Evolutionary conservation across 2,329 filamentous ascomycete species (phyloP), one percentile per base, ranked within the genome.

Genomic region (Fusarium avenaceum): DNA sequence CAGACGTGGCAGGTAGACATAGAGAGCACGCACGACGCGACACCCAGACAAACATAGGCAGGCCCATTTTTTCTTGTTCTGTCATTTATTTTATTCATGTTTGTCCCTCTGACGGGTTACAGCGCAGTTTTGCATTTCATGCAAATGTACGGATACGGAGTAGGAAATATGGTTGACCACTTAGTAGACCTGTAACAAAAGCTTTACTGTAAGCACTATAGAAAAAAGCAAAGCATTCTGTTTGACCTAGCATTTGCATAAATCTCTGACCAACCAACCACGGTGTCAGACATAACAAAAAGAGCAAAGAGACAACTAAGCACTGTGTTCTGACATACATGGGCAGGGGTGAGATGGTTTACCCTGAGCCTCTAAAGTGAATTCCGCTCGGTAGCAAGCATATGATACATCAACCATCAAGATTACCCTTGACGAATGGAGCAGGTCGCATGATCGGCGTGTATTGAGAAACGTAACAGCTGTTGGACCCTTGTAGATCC

Each of bases 1-100:
- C 73, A 73, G 55, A 73, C 73, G 19, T 76, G 74, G 74, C 64
- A 73, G 15, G 72, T 76, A 6, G 73, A 76, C n/a, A 47, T 73
- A 24, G 63, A 76, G 59, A 70, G 48, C 17, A 58, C 65, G 51
- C 51, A 61, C 10, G 60, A 60, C 14, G 51, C 44, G 24, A 30
- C n/a, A 7, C 6, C 39, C 15, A 42, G 28, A 44, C 35, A 56
- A 33, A 19, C 30, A n/a, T 68, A 45, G 50, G 20, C 20, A 20
- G 26, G 24, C 30, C 9, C 9, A 5, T 30, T 30, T 46, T 33
- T 56, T 49, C 35, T 43, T 44, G 24, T 56, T 43, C 13, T 20
- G 6, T 15, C 14, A 20, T 20, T 20, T 32, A 58, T 60, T 54
- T 40, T 26, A 42, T 30, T 28, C 24, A 30, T 45, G 24, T 42